Base-by-base conservation (phyloP, 768 basidiomycete species). In the Tulasnella sp. region DNA sequence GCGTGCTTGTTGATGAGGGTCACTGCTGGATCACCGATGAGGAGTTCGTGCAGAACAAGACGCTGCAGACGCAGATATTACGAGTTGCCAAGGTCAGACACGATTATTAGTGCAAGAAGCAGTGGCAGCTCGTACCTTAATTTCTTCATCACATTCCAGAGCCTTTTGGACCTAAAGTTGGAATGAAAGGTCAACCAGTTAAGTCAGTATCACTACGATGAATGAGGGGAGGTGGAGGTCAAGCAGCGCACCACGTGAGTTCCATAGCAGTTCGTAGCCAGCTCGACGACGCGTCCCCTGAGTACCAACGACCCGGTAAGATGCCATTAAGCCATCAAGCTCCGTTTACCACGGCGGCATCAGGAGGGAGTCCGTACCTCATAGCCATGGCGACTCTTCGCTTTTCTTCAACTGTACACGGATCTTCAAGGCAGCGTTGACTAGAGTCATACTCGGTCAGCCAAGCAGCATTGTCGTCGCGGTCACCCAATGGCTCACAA, bases 1-100 rank as follows among this genome's bases (percentile, higher is more conserved):
- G 94, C 94, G 84, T 96, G 95, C 85, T 96, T 96, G 85, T 96
- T 96, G 11, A 96, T 93, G 41, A 96, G 88, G 7, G 95, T 96
- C 84, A 94, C 90, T 0, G 94, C 93, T 11, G 94, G 95, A 84
- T 96, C 95, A 2, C 94, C 93, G 31, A 93, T 89, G 69, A 96
- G 90, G 60, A 96, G 89, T 85, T 96, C 95, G 3, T 93, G 93
- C 31, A 96, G 95, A 80, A 96, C 94, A 80, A 94, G 85, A 46
- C 95, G 86, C 48, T 84, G 44, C 8, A 20, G 28, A 76, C 7
- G 24, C 34, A 48, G 31, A 42, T 9, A 42, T 42, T 42, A 50
- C 34, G 31, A 31, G 48, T 40, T 16, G 37, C 31, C 8, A 46
- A 9, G 12, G 76, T n/a, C 41, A 72, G 72, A 18, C 46, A 46